Evolutionary conservation across 1,284 basidiomycete genomes (phyloP).

Genomic region (Earliella scabrosa): DNA sequence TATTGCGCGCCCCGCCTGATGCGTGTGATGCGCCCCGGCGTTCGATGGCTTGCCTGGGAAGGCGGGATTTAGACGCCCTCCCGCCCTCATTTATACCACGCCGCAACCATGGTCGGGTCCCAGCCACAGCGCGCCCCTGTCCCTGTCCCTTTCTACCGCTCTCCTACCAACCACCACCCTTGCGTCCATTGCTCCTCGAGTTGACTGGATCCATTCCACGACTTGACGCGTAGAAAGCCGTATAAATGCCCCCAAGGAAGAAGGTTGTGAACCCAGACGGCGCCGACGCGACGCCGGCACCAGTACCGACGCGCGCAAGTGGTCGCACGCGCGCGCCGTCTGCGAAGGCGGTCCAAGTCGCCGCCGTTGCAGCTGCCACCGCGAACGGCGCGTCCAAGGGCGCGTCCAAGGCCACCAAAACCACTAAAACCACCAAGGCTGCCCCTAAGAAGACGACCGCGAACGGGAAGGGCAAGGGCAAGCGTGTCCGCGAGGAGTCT

Average conservation of each 20-base stretch:
- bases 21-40: neutral
- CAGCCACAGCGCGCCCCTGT: too few species aligned
- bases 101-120: too few species aligned
- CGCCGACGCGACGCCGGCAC: slow-evolving; percentile 10
- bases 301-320: slow-evolving; percentile 25
- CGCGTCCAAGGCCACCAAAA: slow-evolving; percentile 13
- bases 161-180: neutral
- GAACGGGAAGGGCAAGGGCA: slow-evolving; percentile 31
- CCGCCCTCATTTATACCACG: slow-evolving; percentile 13
- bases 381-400: too few species aligned
- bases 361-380: slow-evolving; percentile 16
- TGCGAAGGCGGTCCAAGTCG: slow-evolving; percentile 28
- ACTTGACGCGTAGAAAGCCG: neutral
- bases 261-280: slow-evolving; percentile 27
- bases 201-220: neutral
- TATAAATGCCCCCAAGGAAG: slow-evolving; percentile 38
- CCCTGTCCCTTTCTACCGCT: neutral
- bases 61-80: neutral
- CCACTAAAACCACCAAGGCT: too few species aligned
- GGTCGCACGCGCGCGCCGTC: slow-evolving; percentile 25
- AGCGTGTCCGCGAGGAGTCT: slow-evolving; percentile 29
- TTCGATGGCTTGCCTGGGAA: neutral
- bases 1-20: neutral
- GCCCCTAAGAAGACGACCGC: slow-evolving; percentile 26
- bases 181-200: neutral